phyloP scores from a whole-genome alignment of 495 filamentous ascomycete species.

The Clohesyomyces aquaticus region DNA sequence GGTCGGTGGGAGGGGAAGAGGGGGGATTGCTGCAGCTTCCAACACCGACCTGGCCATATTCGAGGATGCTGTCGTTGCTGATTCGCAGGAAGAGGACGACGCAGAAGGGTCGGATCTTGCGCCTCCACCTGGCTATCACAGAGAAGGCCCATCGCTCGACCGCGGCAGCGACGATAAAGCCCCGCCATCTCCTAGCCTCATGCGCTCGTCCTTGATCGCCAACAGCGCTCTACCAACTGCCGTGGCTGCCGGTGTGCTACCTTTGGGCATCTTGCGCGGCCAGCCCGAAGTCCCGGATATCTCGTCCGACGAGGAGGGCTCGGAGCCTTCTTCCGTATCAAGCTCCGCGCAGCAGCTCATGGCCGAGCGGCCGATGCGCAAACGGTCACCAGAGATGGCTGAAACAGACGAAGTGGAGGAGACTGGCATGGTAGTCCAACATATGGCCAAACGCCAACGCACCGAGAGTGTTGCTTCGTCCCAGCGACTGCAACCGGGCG shows the following conservation, averaged over 20 bases:
- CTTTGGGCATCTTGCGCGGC: background rate
- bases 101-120: background rate
- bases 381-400: background rate
- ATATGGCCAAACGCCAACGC: background rate
- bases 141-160: background rate
- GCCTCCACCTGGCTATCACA: background rate
- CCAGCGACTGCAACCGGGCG: too few species aligned
- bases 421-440: too few species aligned
- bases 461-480: background rate
- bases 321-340: slow-evolving; percentile 1
- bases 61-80: background rate
- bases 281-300: background rate
- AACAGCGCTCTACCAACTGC: slow-evolving; percentile 21
- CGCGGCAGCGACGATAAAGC: background rate
- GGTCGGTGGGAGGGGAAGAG: slow-evolving; percentile 2
- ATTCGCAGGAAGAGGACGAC: slow-evolving; percentile 1
- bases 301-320: background rate
- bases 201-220: slow-evolving; percentile 25
- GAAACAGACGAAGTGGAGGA: background rate
- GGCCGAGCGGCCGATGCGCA: background rate
- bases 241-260: background rate
- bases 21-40: background rate
- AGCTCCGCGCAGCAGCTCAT: slow-evolving; percentile 15
- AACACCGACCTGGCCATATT: background rate
- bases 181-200: slow-evolving; percentile 1